Evolutionary conservation across 2,329 filamentous ascomycete genomes (phyloP), one percentile per base, ranked within the genome.

Genomic region (Tolypocladium capitatum): DNA sequence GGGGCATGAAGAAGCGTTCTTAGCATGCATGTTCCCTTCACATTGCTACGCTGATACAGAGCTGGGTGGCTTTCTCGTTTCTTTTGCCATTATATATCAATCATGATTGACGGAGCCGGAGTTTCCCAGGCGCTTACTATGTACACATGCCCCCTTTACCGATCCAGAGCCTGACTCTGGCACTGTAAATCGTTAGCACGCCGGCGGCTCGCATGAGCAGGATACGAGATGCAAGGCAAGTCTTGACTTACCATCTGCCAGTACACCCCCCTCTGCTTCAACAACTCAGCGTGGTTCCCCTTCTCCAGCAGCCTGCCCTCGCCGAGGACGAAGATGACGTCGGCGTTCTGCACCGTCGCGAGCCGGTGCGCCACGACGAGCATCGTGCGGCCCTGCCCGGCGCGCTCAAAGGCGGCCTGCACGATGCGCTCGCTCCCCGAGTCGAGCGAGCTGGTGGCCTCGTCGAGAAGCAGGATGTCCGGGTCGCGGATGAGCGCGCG

Each of bases 261-360:
- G 51, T 79, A 79, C 6, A 75, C 68, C 1, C 75, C 75, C 55
- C 61, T 70, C 63, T 68, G 67, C 60, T 63, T 69, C 51, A 79
- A 51, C 49, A 80, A 55, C 55, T 78, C 76, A 2, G 49, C 49
- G 51, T 80, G 75, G 18, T 58, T 76, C 11, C 75, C 76, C 58
- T 72, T 65, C 60, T 79, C 76, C 11, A 79, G 57, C 40, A 79
- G 66, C 53, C 69, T 74, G 24, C 82, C 65, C 51, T 81, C 74
- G 11, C 84, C 83, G 43, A 92, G 77, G 0, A 91, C 84, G 56
- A 86, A 87, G 38, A 90, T 90, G n/a, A 81, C 68, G 60, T 91
- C 81, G 1, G 85, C 84, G 55, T 89, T 83, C 62, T 86, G 84
- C 20, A 90, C 80, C 13, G 84, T 91, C 0, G 82, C 82, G 44